These are phyloP conservation scores for Mortierella sp. DNA, from an alignment of 371 early-diverging fungal species.

Conservation along the genomic window DNA sequence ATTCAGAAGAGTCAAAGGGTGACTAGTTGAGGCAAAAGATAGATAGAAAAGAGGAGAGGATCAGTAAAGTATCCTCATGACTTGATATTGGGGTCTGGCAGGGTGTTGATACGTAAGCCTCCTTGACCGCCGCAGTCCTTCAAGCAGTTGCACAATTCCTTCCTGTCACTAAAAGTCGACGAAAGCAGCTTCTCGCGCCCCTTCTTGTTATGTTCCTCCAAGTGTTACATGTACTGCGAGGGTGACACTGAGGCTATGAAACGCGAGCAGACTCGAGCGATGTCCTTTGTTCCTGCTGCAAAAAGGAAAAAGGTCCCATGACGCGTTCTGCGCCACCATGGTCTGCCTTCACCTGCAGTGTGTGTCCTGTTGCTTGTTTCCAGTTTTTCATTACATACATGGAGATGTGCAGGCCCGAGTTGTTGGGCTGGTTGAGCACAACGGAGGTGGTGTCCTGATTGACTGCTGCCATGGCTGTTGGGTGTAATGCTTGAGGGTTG, in stretches of 20 bases:
- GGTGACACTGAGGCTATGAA: not conserved
- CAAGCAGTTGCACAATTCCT: not conserved
- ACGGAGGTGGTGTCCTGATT: constrained; percentile 48
- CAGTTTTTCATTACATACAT: constrained; percentile 23
- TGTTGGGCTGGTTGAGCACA: constrained; percentile 59
- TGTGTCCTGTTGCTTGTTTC: not conserved
- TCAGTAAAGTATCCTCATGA: not conserved
- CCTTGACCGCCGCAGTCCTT: constrained; percentile 1
- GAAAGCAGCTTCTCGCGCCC: not conserved
- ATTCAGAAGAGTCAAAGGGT: constrained; percentile 88
- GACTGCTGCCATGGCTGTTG: constrained; percentile 35
- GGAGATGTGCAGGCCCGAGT: constrained; percentile 59
- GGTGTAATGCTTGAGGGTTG: not conserved
- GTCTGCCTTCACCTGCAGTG: too few relatives aligned
- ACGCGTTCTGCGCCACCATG: not conserved
- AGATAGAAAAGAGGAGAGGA: not conserved
- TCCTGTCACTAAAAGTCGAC: not conserved
- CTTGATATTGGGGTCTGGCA: too few relatives aligned
- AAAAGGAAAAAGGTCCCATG: not conserved
- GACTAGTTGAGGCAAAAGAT: constrained; percentile 60
- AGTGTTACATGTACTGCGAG: not conserved
- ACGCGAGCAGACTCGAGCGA: not conserved
- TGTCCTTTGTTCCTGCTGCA: not conserved
- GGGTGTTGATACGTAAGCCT: not conserved
- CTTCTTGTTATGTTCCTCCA: too few relatives aligned